Percentiles rank a stretch among this genome's conserved stretches.
These are phyloP conservation scores for Harrya chromipes DNA, from an alignment of 768 basidiomycete genomes.

Conservation along the genomic window DNA sequence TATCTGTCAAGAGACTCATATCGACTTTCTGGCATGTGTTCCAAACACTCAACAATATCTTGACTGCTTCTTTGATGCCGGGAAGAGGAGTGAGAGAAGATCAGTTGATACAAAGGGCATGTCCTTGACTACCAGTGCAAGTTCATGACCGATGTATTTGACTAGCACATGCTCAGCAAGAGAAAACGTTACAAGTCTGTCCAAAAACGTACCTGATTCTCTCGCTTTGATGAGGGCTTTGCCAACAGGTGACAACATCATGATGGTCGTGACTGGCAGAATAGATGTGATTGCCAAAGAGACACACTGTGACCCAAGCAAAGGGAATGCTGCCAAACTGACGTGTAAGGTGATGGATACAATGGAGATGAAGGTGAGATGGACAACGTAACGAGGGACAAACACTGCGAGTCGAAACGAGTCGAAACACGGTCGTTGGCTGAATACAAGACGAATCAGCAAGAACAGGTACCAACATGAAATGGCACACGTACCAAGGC, in stretches of 20 bases:
- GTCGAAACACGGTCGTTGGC: no score
- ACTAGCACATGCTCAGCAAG: conserved; percentile 15
- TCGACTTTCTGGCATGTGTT: conserved; percentile 57
- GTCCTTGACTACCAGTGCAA: conserved; percentile 36
- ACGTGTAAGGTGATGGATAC: no score
- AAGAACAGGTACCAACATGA: no score
- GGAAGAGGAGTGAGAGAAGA: conserved; percentile 49
- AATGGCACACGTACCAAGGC: no score
- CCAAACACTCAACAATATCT: conserved; percentile 60
- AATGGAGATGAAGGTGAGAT: no score
- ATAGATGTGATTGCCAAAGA: conserved; percentile 29
- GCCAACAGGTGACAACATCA: conserved; percentile 23
- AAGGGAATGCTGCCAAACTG: no score
- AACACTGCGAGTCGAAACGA: no score
- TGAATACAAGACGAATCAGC: no score
- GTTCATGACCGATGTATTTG: conserved; percentile 32
- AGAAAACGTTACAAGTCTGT: background rate
- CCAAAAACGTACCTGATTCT: conserved; percentile 14
- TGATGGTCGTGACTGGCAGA: conserved; percentile 16
- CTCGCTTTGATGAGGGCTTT: conserved; percentile 19
- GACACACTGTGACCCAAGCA: conserved; percentile 19
- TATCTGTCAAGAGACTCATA: conserved; percentile 36
- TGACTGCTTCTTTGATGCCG: conserved; percentile 51
- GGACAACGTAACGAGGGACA: no score
- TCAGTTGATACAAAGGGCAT: conserved; percentile 36